Evolutionary conservation across 768 basidiomycete genomes (phyloP), one percentile per base, ranked within the genome.

Genomic region (Tylopilus balloui): DNA sequence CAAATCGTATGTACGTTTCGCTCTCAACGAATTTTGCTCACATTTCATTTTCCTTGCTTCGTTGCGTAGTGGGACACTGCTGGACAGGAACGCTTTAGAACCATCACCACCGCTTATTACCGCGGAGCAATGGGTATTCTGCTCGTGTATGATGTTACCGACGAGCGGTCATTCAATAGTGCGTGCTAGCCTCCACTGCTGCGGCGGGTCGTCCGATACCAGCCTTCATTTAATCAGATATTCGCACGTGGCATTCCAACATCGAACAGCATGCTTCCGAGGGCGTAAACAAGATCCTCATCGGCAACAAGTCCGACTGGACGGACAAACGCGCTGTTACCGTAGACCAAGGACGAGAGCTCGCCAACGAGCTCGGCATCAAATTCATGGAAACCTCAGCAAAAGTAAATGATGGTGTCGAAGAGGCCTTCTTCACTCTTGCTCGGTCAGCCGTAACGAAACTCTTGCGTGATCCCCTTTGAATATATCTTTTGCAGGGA

Each of bases 251-350:
- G 96, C 91, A 97, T 70, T 72, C 86, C 29, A 97, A 97, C 68
- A 93, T 98, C 57, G 96, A 98, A 71, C 95, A 97, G 66, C 94
- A 98, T 66, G 96, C 96, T 31, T 96, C 95, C 1, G 92, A 98
- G 57, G 93, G 92, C 31, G 96, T 98, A 56, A 98, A 98, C 83
- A 98, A 98, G 82, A 91, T 99, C 53, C 83, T 98, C 45, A 90
- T 98, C 57, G 96, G 96, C 32, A 99, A 99, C 77, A 99, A 99
- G 71, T 97, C 89, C 37, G 96, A 99, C 69, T 96, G 94, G 92
- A 83, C 85, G 48, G 95, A 97, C 71, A 97, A 96, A 75, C 83
- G 87, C 56, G 87, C 84, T 13, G 90, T 99, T 48, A 85, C 91
- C 5, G 84, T 88, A 67, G 88, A 92, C 62, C 90, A 93, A 71